Percentiles rank a stretch among this genome's conserved stretches.
Conservation (phyloP, 1,139 yeast genomes). For the Nakaseomyces bracarensis region DNA sequence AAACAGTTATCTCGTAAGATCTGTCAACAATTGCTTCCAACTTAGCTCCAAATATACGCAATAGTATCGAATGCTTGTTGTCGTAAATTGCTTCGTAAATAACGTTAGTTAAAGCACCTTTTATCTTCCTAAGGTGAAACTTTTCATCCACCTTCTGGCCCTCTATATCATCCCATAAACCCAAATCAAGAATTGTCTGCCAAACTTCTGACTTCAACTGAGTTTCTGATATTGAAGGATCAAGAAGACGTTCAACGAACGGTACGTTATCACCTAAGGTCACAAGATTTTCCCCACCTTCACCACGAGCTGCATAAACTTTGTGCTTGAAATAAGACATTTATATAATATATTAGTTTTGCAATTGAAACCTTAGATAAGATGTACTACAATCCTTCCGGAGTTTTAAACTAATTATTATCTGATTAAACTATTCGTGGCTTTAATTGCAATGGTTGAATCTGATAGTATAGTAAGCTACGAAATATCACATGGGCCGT, state of each 20-base stretch:
- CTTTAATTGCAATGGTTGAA: no score
- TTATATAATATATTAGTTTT: not conserved
- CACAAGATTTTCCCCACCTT: not conserved
- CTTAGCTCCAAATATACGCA: constrained; percentile 83
- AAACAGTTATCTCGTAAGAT: constrained; percentile 57
- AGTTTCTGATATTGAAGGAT: constrained; percentile 66
- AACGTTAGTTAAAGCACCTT: constrained; percentile 88
- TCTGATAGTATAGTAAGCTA: no score
- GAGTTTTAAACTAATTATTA: not conserved
- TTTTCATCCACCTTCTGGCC: not conserved
- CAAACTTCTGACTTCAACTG: constrained; percentile 78
- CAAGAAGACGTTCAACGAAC: constrained; percentile 38
- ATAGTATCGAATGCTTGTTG: constrained; percentile 38
- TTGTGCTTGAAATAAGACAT: constrained; percentile 5
- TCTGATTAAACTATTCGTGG: no score
- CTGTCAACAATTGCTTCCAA: constrained; percentile 78
- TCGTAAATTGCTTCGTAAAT: constrained; percentile 36
- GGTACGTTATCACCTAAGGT: constrained; percentile 24
- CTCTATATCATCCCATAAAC: constrained; percentile 6
- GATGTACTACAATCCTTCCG: no score
- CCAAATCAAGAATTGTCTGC: constrained; percentile 52
- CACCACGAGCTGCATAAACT: not conserved
- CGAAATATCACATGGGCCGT: no score
- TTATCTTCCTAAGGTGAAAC: constrained; percentile 17
- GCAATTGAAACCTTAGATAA: no score